phyloP scores from a whole-genome alignment of 208 protist species.

The Acanthamoeba castellanii region DNA sequence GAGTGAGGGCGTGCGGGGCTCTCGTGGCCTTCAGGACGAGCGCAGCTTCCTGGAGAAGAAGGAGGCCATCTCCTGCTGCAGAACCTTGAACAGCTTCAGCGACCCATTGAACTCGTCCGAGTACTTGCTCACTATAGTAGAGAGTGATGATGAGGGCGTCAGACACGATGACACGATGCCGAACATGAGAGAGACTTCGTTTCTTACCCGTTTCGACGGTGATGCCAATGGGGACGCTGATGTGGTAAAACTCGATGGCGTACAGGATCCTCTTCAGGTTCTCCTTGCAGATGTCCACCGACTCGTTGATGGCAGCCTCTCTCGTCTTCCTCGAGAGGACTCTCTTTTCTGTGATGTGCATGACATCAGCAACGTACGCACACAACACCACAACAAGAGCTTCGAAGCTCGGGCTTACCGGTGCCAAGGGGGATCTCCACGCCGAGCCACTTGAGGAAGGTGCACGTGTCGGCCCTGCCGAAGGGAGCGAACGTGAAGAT shows the following conservation, averaged over 20 bases:
- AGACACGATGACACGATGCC: background rate
- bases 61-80: slow-evolving; percentile 36
- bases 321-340: slow-evolving; percentile 22
- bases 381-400: too few species aligned
- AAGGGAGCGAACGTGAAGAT: slow-evolving; percentile 56
- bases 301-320: slow-evolving; percentile 38
- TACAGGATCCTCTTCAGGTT: slow-evolving; percentile 53
- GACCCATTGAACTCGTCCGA: slow-evolving; percentile 51
- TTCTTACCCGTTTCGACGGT: slow-evolving; percentile 45
- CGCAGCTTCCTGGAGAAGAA: slow-evolving; percentile 16
- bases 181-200: background rate
- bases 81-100: slow-evolving; percentile 25
- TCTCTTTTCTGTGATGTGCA: slow-evolving; percentile 13
- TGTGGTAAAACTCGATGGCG: slow-evolving; percentile 55
- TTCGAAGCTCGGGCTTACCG: background rate
- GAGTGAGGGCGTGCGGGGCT: background rate
- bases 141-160: background rate
- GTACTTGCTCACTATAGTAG: slow-evolving; percentile 22
- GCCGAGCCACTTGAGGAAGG: slow-evolving; percentile 61
- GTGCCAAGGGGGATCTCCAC: slow-evolving; percentile 37
- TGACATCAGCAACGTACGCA: background rate
- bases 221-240: slow-evolving; percentile 33
- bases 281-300: slow-evolving; percentile 44
- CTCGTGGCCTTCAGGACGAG: background rate
- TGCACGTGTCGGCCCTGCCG: slow-evolving; percentile 18